Base-by-base conservation (phyloP, 2,329 filamentous ascomycete genomes). In the Aspergillus candidus region DNA sequence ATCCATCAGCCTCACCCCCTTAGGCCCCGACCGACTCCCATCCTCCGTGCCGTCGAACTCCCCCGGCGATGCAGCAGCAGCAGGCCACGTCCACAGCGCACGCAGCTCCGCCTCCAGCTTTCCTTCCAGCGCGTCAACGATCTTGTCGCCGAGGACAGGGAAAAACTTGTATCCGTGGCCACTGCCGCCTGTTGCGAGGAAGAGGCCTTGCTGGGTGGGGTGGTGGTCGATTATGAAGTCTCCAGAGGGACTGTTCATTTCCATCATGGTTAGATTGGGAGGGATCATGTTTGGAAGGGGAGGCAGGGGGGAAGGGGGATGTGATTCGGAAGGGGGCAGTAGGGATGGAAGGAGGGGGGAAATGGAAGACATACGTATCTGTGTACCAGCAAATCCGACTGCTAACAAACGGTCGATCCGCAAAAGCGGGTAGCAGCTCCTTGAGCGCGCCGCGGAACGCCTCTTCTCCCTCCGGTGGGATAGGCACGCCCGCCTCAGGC, bases 381-480 rank as follows among this genome's bases (percentile, higher is more conserved):
- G 80, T 80, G 61, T 88, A 88, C 84, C 84, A 88, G 68, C 84
- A 88, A 41, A 88, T 67, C 17, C 82, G 72, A 2, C 80, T 83
- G 41, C 72, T 70, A 46, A 68, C 67, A 68, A 86, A 87, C 1
- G 79, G 77, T 18, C 84, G 72, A 17, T 75, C 71, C 39, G 72
- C 73, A 13, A 86, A 71, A 8, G 72, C 71, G 1, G 84, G 81
- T 4, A 86, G 70, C 54, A 86, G 75, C 47, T 80, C 72, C 11
- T 66, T 70, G 18, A 90, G 67, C 2, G 77, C 84, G 2, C 68
- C 65, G 17, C 84, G 78, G 51, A 87, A 77, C 17, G 78, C 79
- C 15, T 67, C 58, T 47, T 82, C 75, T 32, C 78, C 85, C 52
- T 87, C 82, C 11, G 64, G 50, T 1, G 71, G 71, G n/a, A 70